Base-by-base conservation (phyloP, 202 grass and related monocot species). In the Digitaria exilis region DNA sequence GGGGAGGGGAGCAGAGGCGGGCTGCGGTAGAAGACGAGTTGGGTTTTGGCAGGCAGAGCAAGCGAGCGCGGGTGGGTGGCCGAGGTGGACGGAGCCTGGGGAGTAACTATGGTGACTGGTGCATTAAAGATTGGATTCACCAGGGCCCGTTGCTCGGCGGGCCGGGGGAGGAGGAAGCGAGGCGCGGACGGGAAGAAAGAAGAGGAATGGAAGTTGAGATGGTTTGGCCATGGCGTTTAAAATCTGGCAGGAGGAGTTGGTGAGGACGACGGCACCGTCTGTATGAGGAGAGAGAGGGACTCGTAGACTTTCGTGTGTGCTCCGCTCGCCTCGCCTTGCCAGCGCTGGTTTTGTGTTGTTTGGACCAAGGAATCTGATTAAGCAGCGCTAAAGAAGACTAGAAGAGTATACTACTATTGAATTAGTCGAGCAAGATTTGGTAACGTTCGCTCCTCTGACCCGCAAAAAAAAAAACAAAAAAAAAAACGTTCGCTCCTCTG, bases 201-300 rank as follows among this genome's bases (percentile, higher is more conserved):
- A 14, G 26, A 61, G 51, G 44, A 80, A 73, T 30, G 51, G 28
- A 65, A 11, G 73, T 17, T 29, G 64, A 66, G 29, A 9, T 71
- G 69, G 69, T 49, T 73, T 32, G 57, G 72, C 26, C 48, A 32
- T 81, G 73, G 78, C 72, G 72, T 50, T 86, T 78, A 62, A 86
- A 78, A 78, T 78, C 50, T 74, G 74, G 73, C 68, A 66, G 32
- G 28, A n/a, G n/a, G n/a, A 29, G 68, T 82, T 78, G 84, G 73
- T 50, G 80, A 88, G 35, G 73, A 78, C 75, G 60, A 82, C 78
- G 26, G 77, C 80, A 88, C 88, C 88, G 63, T 84, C 80, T 58
- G 88, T 62, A 90, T 66, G 81, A 84, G 69, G 69, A 39, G 52
- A 73, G 51, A 55, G 49, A 19, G 17, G 29, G 28, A 22, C 30